These are phyloP conservation scores for Albophoma yamanashiensis DNA, from an alignment of 2,329 filamentous ascomycete species.

Conservation along the genomic window DNA sequence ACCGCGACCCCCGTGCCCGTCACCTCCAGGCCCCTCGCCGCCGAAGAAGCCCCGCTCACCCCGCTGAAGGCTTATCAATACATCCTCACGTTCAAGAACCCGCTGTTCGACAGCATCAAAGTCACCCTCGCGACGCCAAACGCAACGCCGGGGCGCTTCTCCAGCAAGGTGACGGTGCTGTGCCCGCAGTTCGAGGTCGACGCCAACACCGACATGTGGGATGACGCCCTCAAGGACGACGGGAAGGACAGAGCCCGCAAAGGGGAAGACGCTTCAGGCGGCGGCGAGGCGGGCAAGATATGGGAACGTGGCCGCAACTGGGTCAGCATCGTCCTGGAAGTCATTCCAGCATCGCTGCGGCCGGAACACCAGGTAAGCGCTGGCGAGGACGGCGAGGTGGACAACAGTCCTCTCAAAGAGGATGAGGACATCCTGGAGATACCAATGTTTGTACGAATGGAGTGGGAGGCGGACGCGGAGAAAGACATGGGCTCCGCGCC, in stretches of 20 bases:
- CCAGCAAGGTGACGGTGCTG: slow-evolving; percentile 76
- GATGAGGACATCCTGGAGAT: slow-evolving; percentile 70
- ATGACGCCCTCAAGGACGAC: slow-evolving; percentile 68
- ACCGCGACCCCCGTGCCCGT: slow-evolving; percentile 22
- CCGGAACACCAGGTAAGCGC: slow-evolving; percentile 21
- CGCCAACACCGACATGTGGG: slow-evolving; percentile 78
- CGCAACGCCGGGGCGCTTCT: slow-evolving; percentile 64
- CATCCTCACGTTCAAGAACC: slow-evolving; percentile 84
- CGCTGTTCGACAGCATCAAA: slow-evolving; percentile 82
- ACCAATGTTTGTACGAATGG: slow-evolving; percentile 83
- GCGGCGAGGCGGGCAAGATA: slow-evolving; percentile 84
- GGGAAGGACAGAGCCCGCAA: slow-evolving; percentile 24
- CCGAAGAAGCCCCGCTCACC: slow-evolving; percentile 28
- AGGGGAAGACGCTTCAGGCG: slow-evolving; percentile 30
- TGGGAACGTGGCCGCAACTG: slow-evolving; percentile 92
- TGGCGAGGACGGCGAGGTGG: slow-evolving; percentile 24
- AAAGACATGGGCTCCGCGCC: slow-evolving; percentile 50
- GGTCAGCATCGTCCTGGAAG: slow-evolving; percentile 88
- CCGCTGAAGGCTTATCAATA: slow-evolving; percentile 62
- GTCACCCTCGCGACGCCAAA: slow-evolving; percentile 81
- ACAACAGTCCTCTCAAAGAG: slow-evolving; percentile 38
- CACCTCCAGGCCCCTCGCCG: slow-evolving; percentile 18
- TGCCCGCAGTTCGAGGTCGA: slow-evolving; percentile 93
- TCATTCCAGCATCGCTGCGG: slow-evolving; percentile 55
- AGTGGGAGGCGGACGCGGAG: slow-evolving; percentile 70